These are phyloP conservation scores for Talaromyces ruber DNA, from an alignment of 495 filamentous ascomycete species.

Conservation along the genomic window DNA sequence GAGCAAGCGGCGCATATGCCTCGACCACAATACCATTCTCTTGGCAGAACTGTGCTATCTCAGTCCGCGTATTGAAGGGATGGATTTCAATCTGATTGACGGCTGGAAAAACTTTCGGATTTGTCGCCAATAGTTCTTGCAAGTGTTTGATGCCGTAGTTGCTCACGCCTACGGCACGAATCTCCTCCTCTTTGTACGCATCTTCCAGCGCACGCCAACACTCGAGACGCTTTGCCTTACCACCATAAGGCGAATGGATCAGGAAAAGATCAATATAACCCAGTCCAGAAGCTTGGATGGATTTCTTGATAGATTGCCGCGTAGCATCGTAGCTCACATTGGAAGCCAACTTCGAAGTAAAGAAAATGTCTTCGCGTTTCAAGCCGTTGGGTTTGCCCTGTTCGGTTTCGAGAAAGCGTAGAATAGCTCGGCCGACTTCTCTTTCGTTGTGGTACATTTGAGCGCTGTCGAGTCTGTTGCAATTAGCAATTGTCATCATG, in stretches of 20 bases:
- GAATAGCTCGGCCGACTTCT: slow-evolving; percentile 22
- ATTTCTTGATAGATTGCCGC: slow-evolving; percentile 39
- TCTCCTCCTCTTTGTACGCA: slow-evolving; percentile 49
- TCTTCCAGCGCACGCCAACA: slow-evolving; percentile 61
- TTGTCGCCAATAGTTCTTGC: slow-evolving; percentile 50
- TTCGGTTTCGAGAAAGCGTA: slow-evolving; percentile 12
- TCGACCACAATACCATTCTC: slow-evolving; percentile 49
- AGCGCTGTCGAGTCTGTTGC: slow-evolving; percentile 36
- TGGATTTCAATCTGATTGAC: slow-evolving; percentile 67
- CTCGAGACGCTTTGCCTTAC: slow-evolving; percentile 46
- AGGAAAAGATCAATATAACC: slow-evolving; percentile 48
- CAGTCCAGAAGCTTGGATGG: slow-evolving; percentile 34
- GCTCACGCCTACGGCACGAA: slow-evolving; percentile 54
- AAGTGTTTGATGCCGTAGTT: slow-evolving; percentile 64
- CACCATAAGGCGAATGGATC: slow-evolving; percentile 54
- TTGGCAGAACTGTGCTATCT: slow-evolving; percentile 47
- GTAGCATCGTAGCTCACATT: slow-evolving; percentile 42
- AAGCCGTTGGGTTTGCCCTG: slow-evolving; percentile 38
- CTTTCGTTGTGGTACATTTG: slow-evolving; percentile 46
- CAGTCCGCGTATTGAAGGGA: slow-evolving; percentile 55
- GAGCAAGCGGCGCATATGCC: slow-evolving; percentile 57
- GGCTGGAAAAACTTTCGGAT: slow-evolving; percentile 40
- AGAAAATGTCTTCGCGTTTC: slow-evolving; percentile 43
- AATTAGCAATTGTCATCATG: neutral
- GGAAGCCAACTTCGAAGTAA: slow-evolving; percentile 46